Base-by-base conservation (phyloP, 2,329 filamentous ascomycete genomes). In the Cytospora chrysosperma region DNA sequence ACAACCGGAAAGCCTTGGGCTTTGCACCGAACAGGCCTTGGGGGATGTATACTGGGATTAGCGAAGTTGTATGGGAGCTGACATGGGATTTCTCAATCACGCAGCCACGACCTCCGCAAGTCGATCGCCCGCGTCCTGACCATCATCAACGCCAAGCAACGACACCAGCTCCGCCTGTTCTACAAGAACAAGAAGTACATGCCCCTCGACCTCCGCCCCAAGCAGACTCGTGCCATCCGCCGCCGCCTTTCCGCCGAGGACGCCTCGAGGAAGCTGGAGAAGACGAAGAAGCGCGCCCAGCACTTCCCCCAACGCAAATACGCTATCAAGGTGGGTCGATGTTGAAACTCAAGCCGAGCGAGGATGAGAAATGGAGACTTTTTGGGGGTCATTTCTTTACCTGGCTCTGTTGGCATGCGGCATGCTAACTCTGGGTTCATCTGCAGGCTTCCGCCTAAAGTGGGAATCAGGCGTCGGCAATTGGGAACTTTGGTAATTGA, bases 161-260 rank as follows among this genome's bases (percentile, higher is more conserved):
- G 96, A 81, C 86, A 92, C 72, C 93, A 98, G 85, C 92, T 99
- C 76, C 93, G 93, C 75, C 87, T 98, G 73, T 98, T 98, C 91
- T 99, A 99, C 89, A 96, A 97, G 88, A 91, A 90, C 89, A 98
- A 98, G 92, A 98, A 97, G 88, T 97, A 97, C 88, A 84, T 93
- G 70, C 95, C 95, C 71, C 92, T 99, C 79, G 96, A 99, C 82
- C 93, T 99, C 85, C 92, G 95, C 82, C 82, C 93, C 79, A 98
- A 98, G 91, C 89, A 95, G 86, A 99, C 95, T 78, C 93, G 95
- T 76, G 95, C 93, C 78, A 96, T 98, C 84, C 93, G 95, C 78
- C 92, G 96, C 85, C 88, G 92, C 78, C 86, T 99, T 83, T 94
- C 90, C 77, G 89, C 92, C 81, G 87, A 96, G 86, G 94, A 99